phyloP scores from a whole-genome alignment of 495 filamentous ascomycete species.

The Xylaria curta region DNA sequence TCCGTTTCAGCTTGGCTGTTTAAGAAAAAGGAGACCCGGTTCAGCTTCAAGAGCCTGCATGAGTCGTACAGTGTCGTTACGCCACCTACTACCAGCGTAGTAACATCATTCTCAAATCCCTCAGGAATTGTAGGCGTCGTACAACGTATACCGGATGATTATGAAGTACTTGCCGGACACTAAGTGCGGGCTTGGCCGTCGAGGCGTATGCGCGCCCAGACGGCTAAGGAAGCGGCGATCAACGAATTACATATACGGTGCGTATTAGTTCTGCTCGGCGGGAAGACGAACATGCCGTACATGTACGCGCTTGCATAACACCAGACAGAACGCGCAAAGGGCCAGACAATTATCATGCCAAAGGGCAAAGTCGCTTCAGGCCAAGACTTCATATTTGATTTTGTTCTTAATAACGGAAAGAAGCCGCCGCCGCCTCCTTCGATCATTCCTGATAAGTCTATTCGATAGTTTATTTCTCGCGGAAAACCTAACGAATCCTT shows the following conservation, averaged over 20 bases:
- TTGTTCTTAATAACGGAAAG: background rate
- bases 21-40: background rate
- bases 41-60: background rate
- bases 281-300: background rate
- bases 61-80: background rate
- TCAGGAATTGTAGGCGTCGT: background rate
- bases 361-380: background rate
- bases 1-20: background rate
- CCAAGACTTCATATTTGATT: constrained; percentile 15
- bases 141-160: background rate
- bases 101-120: constrained; percentile 1
- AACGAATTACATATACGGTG: constrained; percentile 13
- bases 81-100: background rate
- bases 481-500: constrained; percentile 22
- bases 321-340: background rate
- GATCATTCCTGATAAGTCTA: constrained; percentile 3
- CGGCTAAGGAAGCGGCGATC: constrained; percentile 19
- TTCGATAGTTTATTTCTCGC: constrained; percentile 12
- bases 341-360: background rate
- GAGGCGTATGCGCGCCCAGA: constrained; percentile 8
- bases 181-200: constrained; percentile 15
- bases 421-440: background rate
- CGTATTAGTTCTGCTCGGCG: constrained; percentile 16
- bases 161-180: background rate
- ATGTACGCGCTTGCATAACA: constrained; percentile 1